Evolutionary conservation across 2,329 filamentous ascomycete species (phyloP), one percentile per base, ranked within the genome.

Genomic region (Talaromyces sp.): DNA sequence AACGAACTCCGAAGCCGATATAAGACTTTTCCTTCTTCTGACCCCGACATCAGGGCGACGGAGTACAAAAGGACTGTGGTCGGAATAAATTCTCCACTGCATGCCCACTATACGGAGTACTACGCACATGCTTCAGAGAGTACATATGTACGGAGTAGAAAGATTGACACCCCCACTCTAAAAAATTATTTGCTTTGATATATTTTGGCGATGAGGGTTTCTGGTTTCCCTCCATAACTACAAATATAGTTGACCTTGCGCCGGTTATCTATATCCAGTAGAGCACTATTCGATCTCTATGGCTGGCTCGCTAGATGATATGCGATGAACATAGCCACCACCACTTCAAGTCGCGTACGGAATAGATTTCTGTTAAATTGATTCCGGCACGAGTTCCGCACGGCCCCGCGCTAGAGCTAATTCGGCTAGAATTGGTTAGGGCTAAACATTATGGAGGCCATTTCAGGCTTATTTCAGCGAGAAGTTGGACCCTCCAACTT

Each of bases 241-340:
- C 22, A 10, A 9, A 27, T 24, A 8, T 11, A 31, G 16, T 27
- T 16, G 22, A 50, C 16, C 13, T 50, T 16, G 7, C 7, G 7
- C 2, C 37, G 11, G 14, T 11, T 13, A 45, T 31, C 13, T 19
- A 11, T 10, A 19, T 45, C 8, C 27, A 60, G n/a, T 45, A 4
- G 22, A 14, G 19, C 5, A 41, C 22, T 19, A 22, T 6, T 14
- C 13, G 11, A 16, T 47, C 3, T 10, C 3, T 8, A 11, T 6
- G 16, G n/a, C 39, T n/a, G 9, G 14, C n/a, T 59, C 27, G 22
- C 22, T 47, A 33, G 2, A 13, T 33, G 10, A 31, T 33, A 35
- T 47, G 31, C 37, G 22, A 60, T 37, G 31, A 43, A 47, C 60
- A 62, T 62, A 62, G 60, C 60, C 60, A 62, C 60, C 58, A 47